Evolutionary conservation across 345 rosid species (phyloP).

Genomic region (Diplotaxis tenuifolia): DNA sequence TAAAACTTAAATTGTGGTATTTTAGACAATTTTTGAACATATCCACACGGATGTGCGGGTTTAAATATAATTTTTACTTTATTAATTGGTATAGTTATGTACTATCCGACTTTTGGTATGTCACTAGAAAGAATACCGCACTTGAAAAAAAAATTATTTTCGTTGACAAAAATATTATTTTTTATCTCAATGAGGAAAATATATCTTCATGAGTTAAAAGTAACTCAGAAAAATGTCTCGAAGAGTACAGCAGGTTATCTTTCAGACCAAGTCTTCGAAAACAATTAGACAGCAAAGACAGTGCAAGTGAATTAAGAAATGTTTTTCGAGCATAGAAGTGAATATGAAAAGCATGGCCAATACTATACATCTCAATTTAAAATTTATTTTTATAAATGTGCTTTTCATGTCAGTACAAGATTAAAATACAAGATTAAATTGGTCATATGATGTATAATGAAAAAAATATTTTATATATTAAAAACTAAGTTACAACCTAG

Average conservation of each 20-base stretch:
- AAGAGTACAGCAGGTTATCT: conserved; percentile 28
- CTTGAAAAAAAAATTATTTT: conserved; percentile 9
- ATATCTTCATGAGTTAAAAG: conserved; percentile 16
- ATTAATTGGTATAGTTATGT: neutral
- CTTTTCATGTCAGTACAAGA: too few relatives aligned
- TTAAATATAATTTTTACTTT: too few relatives aligned
- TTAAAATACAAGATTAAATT: too few relatives aligned
- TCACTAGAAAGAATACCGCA: neutral
- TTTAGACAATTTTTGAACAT: too few relatives aligned
- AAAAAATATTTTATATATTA: too few relatives aligned
- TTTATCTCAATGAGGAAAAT: neutral
- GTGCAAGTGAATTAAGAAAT: conserved; percentile 8
- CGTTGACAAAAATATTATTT: conserved; percentile 6
- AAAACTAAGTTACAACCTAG: too few relatives aligned
- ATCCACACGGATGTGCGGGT: too few relatives aligned
- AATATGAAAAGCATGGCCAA: too few relatives aligned
- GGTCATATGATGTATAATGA: too few relatives aligned
- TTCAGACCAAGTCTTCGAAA: conserved; percentile 23
- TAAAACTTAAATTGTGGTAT: too few relatives aligned
- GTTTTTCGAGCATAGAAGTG: neutral
- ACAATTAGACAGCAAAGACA: conserved; percentile 18
- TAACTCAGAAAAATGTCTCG: conserved; percentile 20
- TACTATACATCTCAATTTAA: too few relatives aligned
- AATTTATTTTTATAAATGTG: too few relatives aligned
- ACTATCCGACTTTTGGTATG: conserved; percentile 5